These are phyloP conservation scores for Hippophae rhamnoides DNA, from an alignment of 306 rosid genomes.

Conservation along the genomic window DNA sequence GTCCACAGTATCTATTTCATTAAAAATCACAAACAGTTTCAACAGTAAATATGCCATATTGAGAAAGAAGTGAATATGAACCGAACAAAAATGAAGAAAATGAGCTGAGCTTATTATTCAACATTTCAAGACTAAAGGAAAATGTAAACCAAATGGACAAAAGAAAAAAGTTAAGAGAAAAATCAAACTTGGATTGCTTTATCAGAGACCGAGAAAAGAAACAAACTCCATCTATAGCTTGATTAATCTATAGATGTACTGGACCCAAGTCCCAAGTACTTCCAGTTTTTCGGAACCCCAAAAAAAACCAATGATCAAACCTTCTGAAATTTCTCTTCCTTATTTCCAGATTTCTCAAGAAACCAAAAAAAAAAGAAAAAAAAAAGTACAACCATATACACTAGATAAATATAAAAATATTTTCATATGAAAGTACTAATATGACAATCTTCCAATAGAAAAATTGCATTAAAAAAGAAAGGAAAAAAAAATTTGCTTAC, in stretches of 20 bases:
- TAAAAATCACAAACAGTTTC: slow-evolving; percentile 14
- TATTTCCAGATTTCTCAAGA: background rate
- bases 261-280: background rate
- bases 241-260: background rate
- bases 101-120: background rate
- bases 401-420: background rate
- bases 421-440: background rate
- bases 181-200: background rate
- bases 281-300: background rate
- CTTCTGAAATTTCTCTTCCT: background rate
- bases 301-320: background rate
- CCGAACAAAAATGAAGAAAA: background rate
- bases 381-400: background rate
- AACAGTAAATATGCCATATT: slow-evolving; percentile 4
- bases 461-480: background rate
- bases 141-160: background rate
- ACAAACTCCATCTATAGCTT: background rate
- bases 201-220: background rate
- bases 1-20: slow-evolving; percentile 47
- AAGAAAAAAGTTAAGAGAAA: background rate
- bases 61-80: background rate
- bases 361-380: background rate
- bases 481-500: background rate
- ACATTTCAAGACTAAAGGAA: background rate
- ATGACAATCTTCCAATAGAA: background rate